phyloP scores from a whole-genome alignment of 768 basidiomycete species.

The Leccinum pellstonianum region DNA sequence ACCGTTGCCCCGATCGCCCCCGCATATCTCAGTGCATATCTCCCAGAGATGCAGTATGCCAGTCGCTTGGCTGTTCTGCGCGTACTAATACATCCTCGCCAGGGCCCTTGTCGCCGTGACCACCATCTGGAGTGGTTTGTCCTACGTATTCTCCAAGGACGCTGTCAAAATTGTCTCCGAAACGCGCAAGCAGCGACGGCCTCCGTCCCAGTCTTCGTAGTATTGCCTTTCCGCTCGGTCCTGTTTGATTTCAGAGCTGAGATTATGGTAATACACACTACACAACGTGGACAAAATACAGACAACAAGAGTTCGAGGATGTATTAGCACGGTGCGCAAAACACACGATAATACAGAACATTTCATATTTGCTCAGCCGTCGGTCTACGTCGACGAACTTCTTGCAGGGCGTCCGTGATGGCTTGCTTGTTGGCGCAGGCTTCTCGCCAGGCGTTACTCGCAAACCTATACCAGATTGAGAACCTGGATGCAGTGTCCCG shows the following conservation, averaged over 20 bases:
- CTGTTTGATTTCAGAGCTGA: not conserved
- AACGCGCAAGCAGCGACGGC: constrained; percentile 32
- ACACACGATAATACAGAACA: not conserved
- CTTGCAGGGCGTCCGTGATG: constrained; percentile 64
- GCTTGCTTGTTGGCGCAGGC: constrained; percentile 60
- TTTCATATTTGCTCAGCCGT: constrained; percentile 14
- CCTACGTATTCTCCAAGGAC: constrained; percentile 74
- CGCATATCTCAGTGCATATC: constrained; percentile 47
- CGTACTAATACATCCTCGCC: constrained; percentile 4
- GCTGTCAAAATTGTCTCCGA: constrained; percentile 62
- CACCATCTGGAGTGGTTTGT: constrained; percentile 88
- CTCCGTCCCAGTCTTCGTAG: constrained; percentile 21
- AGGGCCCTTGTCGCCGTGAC: constrained; percentile 89
- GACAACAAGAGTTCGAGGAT: constrained; percentile 12
- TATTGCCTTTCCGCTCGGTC: not conserved
- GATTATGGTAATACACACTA: constrained; percentile 22
- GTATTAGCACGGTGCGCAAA: not conserved
- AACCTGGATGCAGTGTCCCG: not conserved
- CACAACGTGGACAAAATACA: constrained; percentile 20
- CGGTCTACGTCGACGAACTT: constrained; percentile 58
- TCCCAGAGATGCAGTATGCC: constrained; percentile 76
- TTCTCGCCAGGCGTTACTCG: constrained; percentile 62
- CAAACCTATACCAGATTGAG: constrained; percentile 42
- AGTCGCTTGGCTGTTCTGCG: not conserved
- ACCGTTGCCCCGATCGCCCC: constrained; percentile 82